A percentile compares a stretch with the other conserved stretches of the same genome.
Conservation (phyloP, 1,284 basidiomycete genomes). For the Sporisorium sorghi region DNA sequence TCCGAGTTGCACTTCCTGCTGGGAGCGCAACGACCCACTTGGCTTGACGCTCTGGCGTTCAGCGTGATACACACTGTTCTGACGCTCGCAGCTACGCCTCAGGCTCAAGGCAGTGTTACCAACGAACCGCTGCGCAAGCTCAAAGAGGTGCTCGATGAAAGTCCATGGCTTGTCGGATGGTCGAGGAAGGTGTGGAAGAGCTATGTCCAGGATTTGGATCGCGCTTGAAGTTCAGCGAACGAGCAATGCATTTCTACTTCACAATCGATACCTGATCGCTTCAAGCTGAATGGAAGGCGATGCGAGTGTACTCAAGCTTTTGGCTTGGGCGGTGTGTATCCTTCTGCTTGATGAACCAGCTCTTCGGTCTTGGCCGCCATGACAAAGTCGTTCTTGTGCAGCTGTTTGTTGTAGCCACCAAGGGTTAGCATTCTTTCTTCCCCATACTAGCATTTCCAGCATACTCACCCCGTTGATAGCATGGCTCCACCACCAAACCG, state of each 20-base stretch:
- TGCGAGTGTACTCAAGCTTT: slow-evolving; percentile 9
- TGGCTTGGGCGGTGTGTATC: slow-evolving; percentile 47
- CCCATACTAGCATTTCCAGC: no score
- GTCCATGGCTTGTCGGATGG: slow-evolving; percentile 44
- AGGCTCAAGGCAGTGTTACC: slow-evolving; percentile 6
- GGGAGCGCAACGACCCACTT: slow-evolving; percentile 22
- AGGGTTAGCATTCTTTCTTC: background rate
- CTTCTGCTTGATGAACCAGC: slow-evolving; percentile 51
- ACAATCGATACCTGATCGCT: background rate
- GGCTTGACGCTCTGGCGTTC: slow-evolving; percentile 54
- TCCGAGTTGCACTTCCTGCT: slow-evolving; percentile 19
- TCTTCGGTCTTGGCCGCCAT: slow-evolving; percentile 68
- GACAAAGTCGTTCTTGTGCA: slow-evolving; percentile 67
- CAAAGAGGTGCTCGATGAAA: slow-evolving; percentile 41
- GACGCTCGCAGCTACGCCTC: slow-evolving; percentile 49
- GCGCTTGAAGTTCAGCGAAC: slow-evolving; percentile 7
- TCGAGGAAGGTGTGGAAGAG: slow-evolving; percentile 45
- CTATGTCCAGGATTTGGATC: slow-evolving; percentile 38
- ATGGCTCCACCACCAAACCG: slow-evolving; percentile 68
- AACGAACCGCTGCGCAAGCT: slow-evolving; percentile 27
- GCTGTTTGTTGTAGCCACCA: slow-evolving; percentile 29
- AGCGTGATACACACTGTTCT: slow-evolving; percentile 53
- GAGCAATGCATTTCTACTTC: background rate
- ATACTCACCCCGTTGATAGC: slow-evolving; percentile 62
- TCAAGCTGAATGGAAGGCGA: background rate